Evolutionary conservation across 2,329 filamentous ascomycete genomes (phyloP).

Genomic region (Stachybotrys elegans): DNA sequence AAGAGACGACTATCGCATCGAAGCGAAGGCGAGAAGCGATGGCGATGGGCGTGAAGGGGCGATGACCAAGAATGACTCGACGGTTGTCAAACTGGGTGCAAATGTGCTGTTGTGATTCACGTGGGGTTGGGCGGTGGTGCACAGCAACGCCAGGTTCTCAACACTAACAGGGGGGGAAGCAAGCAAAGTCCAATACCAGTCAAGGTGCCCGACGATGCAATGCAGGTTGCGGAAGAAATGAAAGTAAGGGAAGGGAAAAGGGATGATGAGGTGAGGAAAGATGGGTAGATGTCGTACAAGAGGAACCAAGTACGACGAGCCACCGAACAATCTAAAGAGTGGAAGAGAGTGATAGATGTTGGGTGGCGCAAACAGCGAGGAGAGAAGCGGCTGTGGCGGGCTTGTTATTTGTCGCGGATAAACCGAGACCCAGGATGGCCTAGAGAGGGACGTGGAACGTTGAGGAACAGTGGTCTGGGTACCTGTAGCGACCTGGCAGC

Average conservation of each 20-base stretch:
- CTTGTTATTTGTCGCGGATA: neutral
- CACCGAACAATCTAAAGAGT: neutral
- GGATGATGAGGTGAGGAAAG: neutral
- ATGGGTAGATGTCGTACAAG: too few relatives aligned
- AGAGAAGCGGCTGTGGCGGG: neutral
- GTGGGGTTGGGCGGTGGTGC: too few relatives aligned
- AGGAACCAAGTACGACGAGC: neutral
- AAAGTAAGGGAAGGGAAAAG: neutral
- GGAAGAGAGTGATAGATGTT: too few relatives aligned
- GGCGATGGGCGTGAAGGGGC: too few relatives aligned
- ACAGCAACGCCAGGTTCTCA: too few relatives aligned
- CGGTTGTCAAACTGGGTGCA: too few relatives aligned
- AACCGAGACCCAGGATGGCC: neutral
- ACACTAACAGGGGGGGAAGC: too few relatives aligned
- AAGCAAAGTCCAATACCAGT: neutral
- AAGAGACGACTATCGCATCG: too few relatives aligned
- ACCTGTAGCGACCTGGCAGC: too few relatives aligned
- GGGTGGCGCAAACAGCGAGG: neutral
- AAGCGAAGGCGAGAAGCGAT: too few relatives aligned
- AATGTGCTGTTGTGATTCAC: too few relatives aligned
- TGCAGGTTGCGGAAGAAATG: neutral
- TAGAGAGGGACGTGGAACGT: neutral
- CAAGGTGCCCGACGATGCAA: neutral
- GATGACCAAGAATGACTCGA: too few relatives aligned
- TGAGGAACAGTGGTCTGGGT: constrained; percentile 1